phyloP scores from a whole-genome alignment of 2,329 filamentous ascomycete genomes.

The Fusarium devonianum region DNA sequence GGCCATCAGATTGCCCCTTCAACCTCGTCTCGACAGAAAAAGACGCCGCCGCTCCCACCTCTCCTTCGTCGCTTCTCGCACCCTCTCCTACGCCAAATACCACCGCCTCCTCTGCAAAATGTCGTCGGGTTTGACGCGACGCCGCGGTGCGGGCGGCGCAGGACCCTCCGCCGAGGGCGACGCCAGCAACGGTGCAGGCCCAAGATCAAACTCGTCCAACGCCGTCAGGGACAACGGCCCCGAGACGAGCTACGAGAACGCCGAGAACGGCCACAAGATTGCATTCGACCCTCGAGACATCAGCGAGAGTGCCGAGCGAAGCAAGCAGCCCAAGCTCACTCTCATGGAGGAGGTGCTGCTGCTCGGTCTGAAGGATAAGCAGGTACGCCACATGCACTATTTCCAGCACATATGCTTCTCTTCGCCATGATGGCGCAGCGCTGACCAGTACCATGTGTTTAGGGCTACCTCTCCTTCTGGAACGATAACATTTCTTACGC shows the following conservation, averaged over 20 bases:
- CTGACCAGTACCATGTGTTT: slow-evolving; percentile 22
- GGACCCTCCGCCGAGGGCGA: slow-evolving; percentile 63
- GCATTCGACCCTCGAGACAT: slow-evolving; percentile 97
- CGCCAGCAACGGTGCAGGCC: slow-evolving; percentile 57
- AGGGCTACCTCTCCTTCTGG: slow-evolving; percentile 99
- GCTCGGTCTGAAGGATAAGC: slow-evolving; percentile 97
- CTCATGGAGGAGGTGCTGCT: slow-evolving; percentile 98
- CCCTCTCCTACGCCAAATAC: slow-evolving; percentile 12
- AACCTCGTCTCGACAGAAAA: slow-evolving; percentile 37
- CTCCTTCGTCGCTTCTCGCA: slow-evolving; percentile 19
- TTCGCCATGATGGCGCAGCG: slow-evolving; percentile 4
- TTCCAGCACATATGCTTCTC: slow-evolving; percentile 1
- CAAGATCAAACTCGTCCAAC: slow-evolving; percentile 65
- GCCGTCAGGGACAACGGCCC: slow-evolving; percentile 60
- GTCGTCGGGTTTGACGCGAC: slow-evolving; percentile 65
- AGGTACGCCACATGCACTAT: slow-evolving; percentile 64
- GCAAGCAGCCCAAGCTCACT: slow-evolving; percentile 97
- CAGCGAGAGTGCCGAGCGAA: slow-evolving; percentile 93
- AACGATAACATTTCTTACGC: slow-evolving; percentile 99
- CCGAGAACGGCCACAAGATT: slow-evolving; percentile 98
- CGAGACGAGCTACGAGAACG: slow-evolving; percentile 87
- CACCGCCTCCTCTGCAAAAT: slow-evolving; percentile 28
- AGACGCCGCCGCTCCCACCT: slow-evolving; percentile 2
- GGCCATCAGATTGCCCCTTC: slow-evolving; percentile 37
- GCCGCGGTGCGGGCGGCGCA: slow-evolving; percentile 75